phyloP scores from a whole-genome alignment of 202 grass and related monocot species.

The Eragrostis tef region DNA sequence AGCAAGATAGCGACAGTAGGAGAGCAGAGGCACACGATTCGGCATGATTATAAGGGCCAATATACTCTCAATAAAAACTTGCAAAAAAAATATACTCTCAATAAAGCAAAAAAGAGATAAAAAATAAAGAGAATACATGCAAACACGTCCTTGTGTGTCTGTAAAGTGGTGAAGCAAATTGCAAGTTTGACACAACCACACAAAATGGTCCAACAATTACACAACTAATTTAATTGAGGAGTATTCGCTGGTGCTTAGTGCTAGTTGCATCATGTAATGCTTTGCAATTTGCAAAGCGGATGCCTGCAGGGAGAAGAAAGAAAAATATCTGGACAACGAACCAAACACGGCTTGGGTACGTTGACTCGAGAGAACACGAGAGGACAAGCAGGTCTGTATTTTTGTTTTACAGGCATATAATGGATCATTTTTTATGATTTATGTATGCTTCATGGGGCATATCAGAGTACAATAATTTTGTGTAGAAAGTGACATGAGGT shows the following conservation, averaged over 20 bases:
- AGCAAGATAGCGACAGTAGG: background rate
- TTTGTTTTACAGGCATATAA: conserved; percentile 23
- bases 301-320: conserved; percentile 17
- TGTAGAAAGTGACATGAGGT: conserved; percentile 36
- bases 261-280: conserved; percentile 22
- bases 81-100: background rate
- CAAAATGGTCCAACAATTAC: conserved; percentile 24
- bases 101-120: background rate
- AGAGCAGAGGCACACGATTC: no score
- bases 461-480: background rate
- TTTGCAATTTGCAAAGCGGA: conserved; percentile 41
- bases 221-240: conserved; percentile 35
- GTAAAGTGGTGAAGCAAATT: conserved; percentile 29
- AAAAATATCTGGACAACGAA: background rate
- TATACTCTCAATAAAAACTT: background rate
- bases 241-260: conserved; percentile 28
- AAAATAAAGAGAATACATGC: background rate
- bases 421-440: conserved; percentile 6
- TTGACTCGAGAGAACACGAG: conserved; percentile 42
- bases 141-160: background rate
- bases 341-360: background rate
- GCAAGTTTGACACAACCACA: conserved; percentile 35
- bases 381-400: conserved; percentile 3
- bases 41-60: background rate
- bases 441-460: conserved; percentile 22